Percentiles rank a stretch among this genome's conserved stretches.
phyloP scores from a whole-genome alignment of 78 protist genomes.

The Polysphondylium violaceum region DNA sequence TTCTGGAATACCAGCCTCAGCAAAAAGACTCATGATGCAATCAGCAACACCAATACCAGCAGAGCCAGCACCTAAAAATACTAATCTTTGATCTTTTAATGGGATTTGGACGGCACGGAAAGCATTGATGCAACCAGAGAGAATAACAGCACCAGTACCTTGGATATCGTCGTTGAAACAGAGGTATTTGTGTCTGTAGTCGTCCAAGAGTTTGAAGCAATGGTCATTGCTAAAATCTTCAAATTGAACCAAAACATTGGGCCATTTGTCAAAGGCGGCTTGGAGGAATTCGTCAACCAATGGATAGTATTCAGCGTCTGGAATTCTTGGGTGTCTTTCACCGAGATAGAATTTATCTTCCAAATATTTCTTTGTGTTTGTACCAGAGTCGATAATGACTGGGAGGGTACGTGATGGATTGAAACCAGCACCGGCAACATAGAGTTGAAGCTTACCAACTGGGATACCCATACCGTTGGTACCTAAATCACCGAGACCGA shows the following conservation, averaged over 20 bases:
- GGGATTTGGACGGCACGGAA: slow-evolving; percentile 64
- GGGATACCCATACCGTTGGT: slow-evolving; percentile 97
- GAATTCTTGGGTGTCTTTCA: slow-evolving; percentile 62
- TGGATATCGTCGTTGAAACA: slow-evolving; percentile 99
- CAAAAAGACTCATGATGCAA: slow-evolving; percentile 67
- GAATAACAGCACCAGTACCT: slow-evolving; percentile 95
- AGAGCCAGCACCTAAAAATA: slow-evolving; percentile 95
- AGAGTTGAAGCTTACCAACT: slow-evolving; percentile 96
- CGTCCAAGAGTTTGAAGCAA: slow-evolving; percentile 89
- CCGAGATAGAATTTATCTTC: slow-evolving; percentile 96
- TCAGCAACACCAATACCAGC: slow-evolving; percentile 96
- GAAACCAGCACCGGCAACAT: slow-evolving; percentile 93
- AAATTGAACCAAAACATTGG: slow-evolving; percentile 93
- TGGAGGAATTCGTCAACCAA: slow-evolving; percentile 93
- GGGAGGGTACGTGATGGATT: slow-evolving; percentile 94
- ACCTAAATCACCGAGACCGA: slow-evolving; percentile 99
- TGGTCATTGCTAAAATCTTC: slow-evolving; percentile 95
- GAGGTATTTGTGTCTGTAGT: slow-evolving; percentile 80
- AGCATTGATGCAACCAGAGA: slow-evolving; percentile 91
- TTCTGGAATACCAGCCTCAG: slow-evolving; percentile 56
- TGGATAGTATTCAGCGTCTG: slow-evolving; percentile 85
- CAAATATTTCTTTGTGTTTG: slow-evolving; percentile 89
- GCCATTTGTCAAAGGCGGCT: slow-evolving; percentile 87
- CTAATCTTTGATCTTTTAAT: slow-evolving; percentile 84
- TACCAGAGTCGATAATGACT: slow-evolving; percentile 97